Percentiles rank a stretch among this genome's conserved stretches.
These are phyloP conservation scores for Irpex rosettiformis DNA, from an alignment of 1,284 basidiomycete genomes.

Conservation along the genomic window DNA sequence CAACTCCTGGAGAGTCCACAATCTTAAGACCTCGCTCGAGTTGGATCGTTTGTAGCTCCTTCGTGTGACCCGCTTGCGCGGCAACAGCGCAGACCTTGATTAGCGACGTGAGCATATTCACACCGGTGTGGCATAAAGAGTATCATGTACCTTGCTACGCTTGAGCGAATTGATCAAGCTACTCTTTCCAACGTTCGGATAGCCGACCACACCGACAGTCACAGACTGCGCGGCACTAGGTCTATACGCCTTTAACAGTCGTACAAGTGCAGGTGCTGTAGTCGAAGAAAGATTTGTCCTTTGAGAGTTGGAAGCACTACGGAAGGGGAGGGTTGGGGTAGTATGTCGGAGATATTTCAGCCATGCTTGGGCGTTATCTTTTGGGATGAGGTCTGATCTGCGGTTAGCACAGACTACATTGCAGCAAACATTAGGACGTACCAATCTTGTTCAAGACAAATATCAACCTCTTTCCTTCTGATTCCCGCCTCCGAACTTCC, in stretches of 20 bases:
- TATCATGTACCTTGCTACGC: slow-evolving; percentile 67
- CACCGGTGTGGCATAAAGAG: slow-evolving; percentile 41
- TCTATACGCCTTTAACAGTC: slow-evolving; percentile 90
- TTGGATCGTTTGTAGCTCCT: slow-evolving; percentile 90
- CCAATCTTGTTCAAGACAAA: slow-evolving; percentile 94
- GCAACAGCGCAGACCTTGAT: slow-evolving; percentile 84
- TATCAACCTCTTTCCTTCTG: slow-evolving; percentile 84
- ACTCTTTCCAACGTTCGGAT: slow-evolving; percentile 97
- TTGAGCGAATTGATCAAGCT: slow-evolving; percentile 95
- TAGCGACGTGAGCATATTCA: slow-evolving; percentile 39
- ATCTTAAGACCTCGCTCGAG: slow-evolving; percentile 92
- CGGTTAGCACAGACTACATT: background rate
- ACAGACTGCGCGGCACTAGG: slow-evolving; percentile 68
- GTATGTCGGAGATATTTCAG: slow-evolving; percentile 86
- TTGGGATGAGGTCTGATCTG: slow-evolving; percentile 80
- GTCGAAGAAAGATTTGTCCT: slow-evolving; percentile 75
- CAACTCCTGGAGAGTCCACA: slow-evolving; percentile 95
- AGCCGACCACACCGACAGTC: slow-evolving; percentile 93
- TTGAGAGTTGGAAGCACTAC: slow-evolving; percentile 81
- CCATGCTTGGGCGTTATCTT: slow-evolving; percentile 89
- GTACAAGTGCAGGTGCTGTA: slow-evolving; percentile 80
- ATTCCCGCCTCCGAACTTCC: slow-evolving; percentile 80
- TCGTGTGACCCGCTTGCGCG: slow-evolving; percentile 93
- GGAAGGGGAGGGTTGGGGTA: slow-evolving; percentile 93
- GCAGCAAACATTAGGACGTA: slow-evolving; percentile 32